Conservation (phyloP, 1,284 basidiomycete genomes). For the Uromyces viciae-fabae region DNA sequence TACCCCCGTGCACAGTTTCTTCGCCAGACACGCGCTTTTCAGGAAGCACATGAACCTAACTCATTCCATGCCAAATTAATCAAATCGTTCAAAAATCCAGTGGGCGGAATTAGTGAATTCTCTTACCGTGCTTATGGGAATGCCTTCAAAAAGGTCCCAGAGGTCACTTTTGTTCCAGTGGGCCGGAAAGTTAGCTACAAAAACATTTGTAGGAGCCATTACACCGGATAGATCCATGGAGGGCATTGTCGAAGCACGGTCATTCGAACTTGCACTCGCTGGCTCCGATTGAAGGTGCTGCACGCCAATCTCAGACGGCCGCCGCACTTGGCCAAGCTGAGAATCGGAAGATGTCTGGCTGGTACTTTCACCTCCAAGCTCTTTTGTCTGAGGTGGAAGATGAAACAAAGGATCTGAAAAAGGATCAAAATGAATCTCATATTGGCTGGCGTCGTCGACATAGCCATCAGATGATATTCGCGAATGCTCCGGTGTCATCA, state of each 20-base stretch:
- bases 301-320: background rate
- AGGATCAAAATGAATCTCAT: background rate
- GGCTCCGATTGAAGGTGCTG: background rate
- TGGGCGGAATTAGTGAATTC: background rate
- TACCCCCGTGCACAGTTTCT: conserved; percentile 22
- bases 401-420: conserved; percentile 28
- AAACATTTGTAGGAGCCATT: conserved; percentile 25
- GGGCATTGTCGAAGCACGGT: conserved; percentile 12
- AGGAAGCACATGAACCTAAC: conserved; percentile 35
- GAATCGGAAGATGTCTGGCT: background rate
- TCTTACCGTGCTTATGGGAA: conserved; percentile 23
- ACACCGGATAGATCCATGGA: background rate
- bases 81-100: background rate
- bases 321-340: background rate
- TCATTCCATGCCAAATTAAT: background rate
- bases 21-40: conserved; percentile 5
- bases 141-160: conserved; percentile 43
- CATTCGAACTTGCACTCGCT: background rate
- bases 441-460: background rate
- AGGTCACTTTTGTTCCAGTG: conserved; percentile 42
- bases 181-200: conserved; percentile 40
- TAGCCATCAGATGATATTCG: conserved; percentile 14
- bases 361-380: background rate
- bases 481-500: conserved; percentile 5
- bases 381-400: conserved; percentile 3